These are phyloP conservation scores for Talaromyces sp. DNA, from an alignment of 2,329 filamentous ascomycete genomes.

Conservation along the genomic window DNA sequence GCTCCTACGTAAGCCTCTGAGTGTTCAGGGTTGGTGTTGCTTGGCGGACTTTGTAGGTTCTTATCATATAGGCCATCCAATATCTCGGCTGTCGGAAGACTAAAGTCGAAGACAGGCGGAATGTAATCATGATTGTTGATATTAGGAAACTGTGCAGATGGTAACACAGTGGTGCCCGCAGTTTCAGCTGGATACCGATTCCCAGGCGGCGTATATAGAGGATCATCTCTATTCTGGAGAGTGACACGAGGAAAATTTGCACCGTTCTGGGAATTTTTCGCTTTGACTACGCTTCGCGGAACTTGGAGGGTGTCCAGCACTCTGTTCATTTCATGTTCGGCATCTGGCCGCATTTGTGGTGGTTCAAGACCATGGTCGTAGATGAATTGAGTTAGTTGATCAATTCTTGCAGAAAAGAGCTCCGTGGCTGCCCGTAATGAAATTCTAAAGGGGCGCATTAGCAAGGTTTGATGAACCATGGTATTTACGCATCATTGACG, in stretches of 20 bases:
- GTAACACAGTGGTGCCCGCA: not conserved
- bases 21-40: not conserved
- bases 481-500: not conserved
- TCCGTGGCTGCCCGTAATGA: conserved; percentile 37
- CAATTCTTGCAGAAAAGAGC: conserved; percentile 37
- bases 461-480: not conserved
- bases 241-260: not conserved
- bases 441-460: conserved; percentile 23
- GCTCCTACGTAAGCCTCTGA: not conserved
- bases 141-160: conserved; percentile 1
- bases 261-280: not conserved
- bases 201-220: not conserved
- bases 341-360: conserved; percentile 38
- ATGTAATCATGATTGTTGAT: conserved; percentile 1
- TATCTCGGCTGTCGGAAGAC: conserved; percentile 37
- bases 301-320: conserved; percentile 38
- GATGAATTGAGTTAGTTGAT: conserved; percentile 42
- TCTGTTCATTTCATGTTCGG: conserved; percentile 37
- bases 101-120: conserved; percentile 23
- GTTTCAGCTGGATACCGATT: conserved; percentile 1
- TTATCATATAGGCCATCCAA: conserved; percentile 34
- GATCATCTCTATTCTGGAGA: not conserved
- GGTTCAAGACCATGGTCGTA: conserved; percentile 38
- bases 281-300: conserved; percentile 25
- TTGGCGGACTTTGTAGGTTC: conserved; percentile 22